Evolutionary conservation across 768 basidiomycete species (phyloP), one percentile per base, ranked within the genome.

Genomic region (Lactarius sanguifluus): DNA sequence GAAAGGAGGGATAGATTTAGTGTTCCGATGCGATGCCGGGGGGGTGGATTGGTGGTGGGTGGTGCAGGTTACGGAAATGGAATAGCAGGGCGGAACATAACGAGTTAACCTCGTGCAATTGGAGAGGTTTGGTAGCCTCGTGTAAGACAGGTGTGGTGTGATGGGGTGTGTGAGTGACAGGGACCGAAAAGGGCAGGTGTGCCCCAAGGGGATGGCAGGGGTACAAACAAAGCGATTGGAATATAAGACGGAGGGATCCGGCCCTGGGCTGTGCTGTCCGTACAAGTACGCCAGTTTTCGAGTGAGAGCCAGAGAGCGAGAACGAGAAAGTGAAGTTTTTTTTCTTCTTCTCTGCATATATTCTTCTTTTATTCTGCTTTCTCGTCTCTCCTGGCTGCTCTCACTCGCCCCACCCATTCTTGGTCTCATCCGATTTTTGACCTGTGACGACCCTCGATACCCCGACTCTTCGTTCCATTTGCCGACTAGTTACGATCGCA

Each of bases 401-500:
- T 43, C 58, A 40, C 23, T 43, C 59, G 30, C 47, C 15, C 41
- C 34, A 5, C 9, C 57, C 64, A 64, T 64, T 64, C 58, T 59
- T 30, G 50, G 64, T 18, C 15, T 13, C 40, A 64, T 59, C 64
- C 64, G 52, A 43, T 59, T 58, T 40, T n/a, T n/a, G 38, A 36
- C 1, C 25, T 55, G 64, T 61, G 54, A 65, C 64, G 59, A 60
- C 55, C 59, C 59, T 61, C 59, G 45, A 66, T 61, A 57, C 40
- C 45, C 25, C 25, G 2, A 23, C 45, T 47, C 18, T 59, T 61
- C 28, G 36, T 59, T 63, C 62, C 61, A 59, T 67, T 63, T 59
- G 32, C 62, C 62, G 66, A 67, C 62, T 59, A 67, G 66, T 64
- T 47, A 64, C 66, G 66, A 67, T 67, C 66, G 66, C 66, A 67